phyloP scores from a whole-genome alignment of 371 early-diverging fungal genomes.

The Mucor circinelloides region DNA sequence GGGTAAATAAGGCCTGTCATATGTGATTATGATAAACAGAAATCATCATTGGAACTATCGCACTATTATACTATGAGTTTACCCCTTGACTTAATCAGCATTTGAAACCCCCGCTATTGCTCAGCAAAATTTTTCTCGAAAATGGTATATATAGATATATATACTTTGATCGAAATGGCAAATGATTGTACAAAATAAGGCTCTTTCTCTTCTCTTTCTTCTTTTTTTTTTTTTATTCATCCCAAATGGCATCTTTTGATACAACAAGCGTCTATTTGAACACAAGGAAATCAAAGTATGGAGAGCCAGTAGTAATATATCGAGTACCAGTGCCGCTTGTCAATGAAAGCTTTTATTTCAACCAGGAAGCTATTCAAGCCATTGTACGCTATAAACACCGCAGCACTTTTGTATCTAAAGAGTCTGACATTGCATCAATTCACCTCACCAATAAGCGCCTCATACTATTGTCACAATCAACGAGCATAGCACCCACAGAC shows the following conservation, averaged over 20 bases:
- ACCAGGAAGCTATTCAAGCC: conserved; percentile 5
- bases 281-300: neutral
- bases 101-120: neutral
- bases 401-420: neutral
- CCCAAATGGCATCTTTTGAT: conserved; percentile 5
- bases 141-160: neutral
- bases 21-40: neutral
- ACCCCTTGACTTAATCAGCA: neutral
- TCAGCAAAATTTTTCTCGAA: neutral
- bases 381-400: neutral
- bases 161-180: neutral
- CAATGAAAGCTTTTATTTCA: conserved; percentile 13
- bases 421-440: conserved; percentile 3
- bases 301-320: neutral
- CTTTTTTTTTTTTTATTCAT: neutral
- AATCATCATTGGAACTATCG: neutral
- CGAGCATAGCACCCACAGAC: neutral
- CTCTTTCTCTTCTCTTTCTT: neutral
- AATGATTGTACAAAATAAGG: neutral
- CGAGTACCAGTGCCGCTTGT: conserved; percentile 5
- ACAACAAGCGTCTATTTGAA: conserved; percentile 5
- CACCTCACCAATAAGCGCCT: conserved; percentile 17
- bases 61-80: neutral
- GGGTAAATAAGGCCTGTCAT: neutral
- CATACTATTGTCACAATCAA: conserved; percentile 9